These are phyloP conservation scores for Polygonum maritimum DNA, from an alignment of 148 eudicot species.

Conservation along the genomic window DNA sequence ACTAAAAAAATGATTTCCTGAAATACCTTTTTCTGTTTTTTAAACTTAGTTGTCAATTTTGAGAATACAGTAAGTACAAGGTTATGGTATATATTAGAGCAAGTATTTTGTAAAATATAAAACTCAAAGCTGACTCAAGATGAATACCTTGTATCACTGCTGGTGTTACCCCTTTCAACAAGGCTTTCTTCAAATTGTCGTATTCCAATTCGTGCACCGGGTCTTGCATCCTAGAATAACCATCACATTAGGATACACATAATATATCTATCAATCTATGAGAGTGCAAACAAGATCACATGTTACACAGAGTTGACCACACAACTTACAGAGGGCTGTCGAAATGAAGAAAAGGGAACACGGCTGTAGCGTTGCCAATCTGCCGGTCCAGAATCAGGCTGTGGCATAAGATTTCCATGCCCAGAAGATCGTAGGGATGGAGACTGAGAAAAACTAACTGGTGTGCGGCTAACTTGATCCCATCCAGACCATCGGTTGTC, in stretches of 20 bases:
- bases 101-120: too few relatives aligned
- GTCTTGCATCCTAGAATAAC: constrained; percentile 1
- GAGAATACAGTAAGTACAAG: too few relatives aligned
- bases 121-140: too few relatives aligned
- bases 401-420: neutral
- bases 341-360: neutral
- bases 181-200: neutral
- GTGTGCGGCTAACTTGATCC: neutral
- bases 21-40: too few relatives aligned
- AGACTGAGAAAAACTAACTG: neutral
- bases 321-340: neutral
- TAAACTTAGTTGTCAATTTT: too few relatives aligned
- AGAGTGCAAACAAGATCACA: neutral
- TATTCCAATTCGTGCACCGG: neutral
- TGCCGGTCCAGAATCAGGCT: neutral
- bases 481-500: constrained; percentile 3
- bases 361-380: neutral
- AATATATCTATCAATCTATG: neutral
- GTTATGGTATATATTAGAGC: too few relatives aligned
- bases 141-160: neutral
- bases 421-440: neutral
- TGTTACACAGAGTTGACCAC: neutral
- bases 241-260: neutral
- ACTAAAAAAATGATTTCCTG: too few relatives aligned
- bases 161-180: constrained; percentile 2